Conservation (phyloP, 768 basidiomycete species). For the Lentinula aciculospora region DNA sequence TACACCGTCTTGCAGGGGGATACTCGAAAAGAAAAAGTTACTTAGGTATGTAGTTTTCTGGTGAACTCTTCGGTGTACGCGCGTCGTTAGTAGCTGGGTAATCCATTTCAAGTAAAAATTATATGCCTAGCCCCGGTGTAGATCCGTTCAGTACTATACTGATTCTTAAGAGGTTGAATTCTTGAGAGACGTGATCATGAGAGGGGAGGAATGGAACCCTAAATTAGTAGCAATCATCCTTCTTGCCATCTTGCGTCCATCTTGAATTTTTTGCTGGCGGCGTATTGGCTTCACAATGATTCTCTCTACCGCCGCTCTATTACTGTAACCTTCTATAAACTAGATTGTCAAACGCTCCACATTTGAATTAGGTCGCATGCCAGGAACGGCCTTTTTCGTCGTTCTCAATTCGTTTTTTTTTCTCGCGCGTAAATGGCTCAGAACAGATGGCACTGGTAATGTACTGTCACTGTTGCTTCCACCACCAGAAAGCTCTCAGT, state of each 20-base stretch:
- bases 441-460: not conserved
- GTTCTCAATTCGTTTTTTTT: not conserved
- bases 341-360: not conserved
- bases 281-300: no score
- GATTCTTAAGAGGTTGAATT: no score
- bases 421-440: not conserved
- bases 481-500: not conserved
- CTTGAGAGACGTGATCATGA: no score
- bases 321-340: not conserved
- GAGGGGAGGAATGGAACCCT: no score
- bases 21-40: not conserved
- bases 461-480: not conserved
- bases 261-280: no score
- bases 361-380: not conserved
- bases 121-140: no score
- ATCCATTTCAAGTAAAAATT: not conserved
- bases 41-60: not conserved
- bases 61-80: no score
- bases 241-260: no score
- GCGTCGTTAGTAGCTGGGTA: no score
- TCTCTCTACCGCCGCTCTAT: no score
- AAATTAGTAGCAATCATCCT: no score
- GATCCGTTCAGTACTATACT: no score
- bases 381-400: not conserved
- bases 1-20: not conserved